Base-by-base conservation (phyloP, 208 protist species). In the Dictyostelium gargantuum region DNA sequence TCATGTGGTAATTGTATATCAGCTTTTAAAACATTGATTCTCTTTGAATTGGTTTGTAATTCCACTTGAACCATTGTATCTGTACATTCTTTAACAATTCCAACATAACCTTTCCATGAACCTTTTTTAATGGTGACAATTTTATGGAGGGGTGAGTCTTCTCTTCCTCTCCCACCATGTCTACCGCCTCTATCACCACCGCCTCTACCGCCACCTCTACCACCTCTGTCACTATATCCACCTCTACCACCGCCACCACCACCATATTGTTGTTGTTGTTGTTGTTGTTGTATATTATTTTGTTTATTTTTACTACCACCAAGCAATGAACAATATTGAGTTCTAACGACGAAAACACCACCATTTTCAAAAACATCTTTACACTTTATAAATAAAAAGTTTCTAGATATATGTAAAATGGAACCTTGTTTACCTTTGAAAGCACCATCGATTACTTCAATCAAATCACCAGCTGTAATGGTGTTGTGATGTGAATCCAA, bases 401-500 rank as follows among this genome's bases (percentile, higher is more conserved):
- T 54, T 77, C 94, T 75, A 40, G 93, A 97, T 6, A 97, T 89
- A 50, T 97, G 95, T 61, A 93, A 91, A 66, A 97, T 92, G 3
- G 56, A 85, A 48, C 93, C 96, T 42, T 93, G 74, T 66, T 91
- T 76, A 44, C 91, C 93, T 82, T 80, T 50, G 81, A 74, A 70
- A 35, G 40, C 23, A 38, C 79, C 74, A 75, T 74, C 54, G 1
- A 77, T 17, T 3, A 93, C 40, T 54, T 80, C 48, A 9, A 77
- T 63, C 0, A 75, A 44, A 84, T 97, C 96, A 42, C 84, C 85
- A 10, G 52, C 11, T 10, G 21, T 42, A 19, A 97, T 66, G 23
- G 80, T 63, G 10, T 96, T 93, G 8, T 80, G 35, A 50, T 93
- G 52, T 29, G 80, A 50, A 80, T 97, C 96, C 21, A 92, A 54